Conservation (phyloP, 805 yeast genomes). For the Sporopachydermia lactativora region DNA sequence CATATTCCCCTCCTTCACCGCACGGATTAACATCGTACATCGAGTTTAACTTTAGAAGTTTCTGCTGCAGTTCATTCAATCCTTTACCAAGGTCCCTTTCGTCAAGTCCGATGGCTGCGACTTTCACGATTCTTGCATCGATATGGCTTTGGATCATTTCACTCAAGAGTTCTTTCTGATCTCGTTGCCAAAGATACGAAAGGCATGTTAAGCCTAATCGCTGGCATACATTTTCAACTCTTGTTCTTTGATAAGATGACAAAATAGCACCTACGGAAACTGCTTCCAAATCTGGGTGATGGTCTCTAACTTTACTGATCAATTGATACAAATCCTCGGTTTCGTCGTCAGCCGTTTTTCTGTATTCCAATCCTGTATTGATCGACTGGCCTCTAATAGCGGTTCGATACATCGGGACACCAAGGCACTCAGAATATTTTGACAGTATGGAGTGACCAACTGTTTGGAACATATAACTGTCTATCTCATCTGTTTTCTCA, state of each 20-base stretch:
- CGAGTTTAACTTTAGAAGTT: constrained; percentile 38
- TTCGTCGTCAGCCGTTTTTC: constrained; percentile 59
- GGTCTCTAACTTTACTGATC: constrained; percentile 29
- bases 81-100: constrained; percentile 54
- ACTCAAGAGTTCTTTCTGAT: constrained; percentile 63
- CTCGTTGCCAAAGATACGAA: constrained; percentile 82
- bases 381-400: constrained; percentile 48
- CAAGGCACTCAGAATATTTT: constrained; percentile 53
- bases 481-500: constrained; percentile 49
- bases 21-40: constrained; percentile 81
- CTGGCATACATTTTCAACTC: constrained; percentile 85
- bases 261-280: constrained; percentile 94
- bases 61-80: constrained; percentile 46
- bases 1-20: constrained; percentile 99
- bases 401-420: constrained; percentile 65
- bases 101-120: constrained; percentile 80
- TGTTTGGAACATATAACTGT: constrained; percentile 95
- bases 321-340: constrained; percentile 67
- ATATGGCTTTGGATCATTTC: constrained; percentile 56
- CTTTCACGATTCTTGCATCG: constrained; percentile 82
- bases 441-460: constrained; percentile 79
- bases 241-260: constrained; percentile 86
- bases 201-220: constrained; percentile 55
- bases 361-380: constrained; percentile 56
- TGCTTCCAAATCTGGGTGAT: constrained; percentile 63